A percentile compares a stretch with the other conserved stretches of the same genome.
Conservation (phyloP, 805 yeast genomes). For the Isabelozyma pseudorhagii region DNA sequence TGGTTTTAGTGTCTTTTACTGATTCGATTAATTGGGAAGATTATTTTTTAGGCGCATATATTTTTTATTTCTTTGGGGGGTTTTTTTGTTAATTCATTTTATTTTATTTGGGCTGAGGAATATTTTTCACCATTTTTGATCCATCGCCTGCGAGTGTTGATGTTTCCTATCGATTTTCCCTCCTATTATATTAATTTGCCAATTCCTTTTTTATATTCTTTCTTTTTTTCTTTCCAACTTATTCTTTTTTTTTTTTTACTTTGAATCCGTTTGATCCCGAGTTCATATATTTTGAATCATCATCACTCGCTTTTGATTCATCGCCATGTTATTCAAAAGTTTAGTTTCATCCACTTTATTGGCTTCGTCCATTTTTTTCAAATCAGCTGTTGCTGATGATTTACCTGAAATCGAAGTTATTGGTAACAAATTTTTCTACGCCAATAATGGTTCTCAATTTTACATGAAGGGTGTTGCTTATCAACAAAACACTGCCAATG, state of each 20-base stretch:
- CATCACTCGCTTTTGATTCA: neutral
- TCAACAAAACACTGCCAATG: constrained; percentile 62
- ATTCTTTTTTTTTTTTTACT: constrained; percentile 1
- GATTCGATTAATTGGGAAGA: neutral
- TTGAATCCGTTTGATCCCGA: neutral
- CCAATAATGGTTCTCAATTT: constrained; percentile 77
- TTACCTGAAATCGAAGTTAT: constrained; percentile 64
- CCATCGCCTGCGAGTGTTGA: neutral
- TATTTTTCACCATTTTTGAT: neutral
- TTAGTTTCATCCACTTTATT: constrained; percentile 23
- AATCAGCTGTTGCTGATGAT: constrained; percentile 12
- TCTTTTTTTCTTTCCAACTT: neutral
- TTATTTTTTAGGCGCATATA: neutral
- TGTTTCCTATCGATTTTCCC: neutral
- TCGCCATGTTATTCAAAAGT: constrained; percentile 31
- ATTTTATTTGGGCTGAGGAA: neutral
- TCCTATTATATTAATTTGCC: neutral
- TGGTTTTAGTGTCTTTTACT: neutral
- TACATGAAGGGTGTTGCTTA: constrained; percentile 77
- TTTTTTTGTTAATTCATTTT: neutral
- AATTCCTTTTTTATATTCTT: neutral
- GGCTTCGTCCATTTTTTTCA: constrained; percentile 10
- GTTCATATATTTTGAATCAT: neutral
- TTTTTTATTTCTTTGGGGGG: neutral
- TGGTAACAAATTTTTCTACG: constrained; percentile 75